Base-by-base conservation (phyloP, 805 yeast genomes). In the Yamadazyma kitorensis region DNA sequence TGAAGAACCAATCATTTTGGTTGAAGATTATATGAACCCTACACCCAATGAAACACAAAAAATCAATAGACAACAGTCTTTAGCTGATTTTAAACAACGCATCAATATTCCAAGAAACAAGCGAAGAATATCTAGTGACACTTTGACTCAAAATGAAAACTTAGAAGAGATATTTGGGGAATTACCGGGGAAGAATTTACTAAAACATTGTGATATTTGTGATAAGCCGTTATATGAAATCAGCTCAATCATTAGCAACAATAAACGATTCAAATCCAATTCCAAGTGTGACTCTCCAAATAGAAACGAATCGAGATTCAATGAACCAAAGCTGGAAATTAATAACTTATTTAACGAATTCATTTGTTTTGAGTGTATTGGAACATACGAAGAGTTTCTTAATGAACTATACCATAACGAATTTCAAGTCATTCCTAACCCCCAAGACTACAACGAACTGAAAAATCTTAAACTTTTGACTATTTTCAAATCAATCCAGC, bases 161-260 rank as follows among this genome's bases (percentile, higher is more conserved):
- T 44, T 61, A 19, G 67, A 64, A 40, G 61, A 55, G 25, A 59
- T 65, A 22, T 59, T 59, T 46, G 68, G 69, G 13, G 53, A 54
- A 31, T 52, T 63, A 22, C 70, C 69, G 0, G 70, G 68, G 9
- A 44, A 57, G 25, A 61, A 60, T 40, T 37, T 55, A 21, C 52
- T 74, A 23, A 69, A 68, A 40, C 58, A 74, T 47, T 82, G 91
- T 50, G 76, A 80, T n/a, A 60, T 82, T 9, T 82, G 91, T 54
- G 86, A 80, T 24, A 73, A 70, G 34, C 85, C 87, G 11, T 52
- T 82, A 18, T 82, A 81, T 52, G 87, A 82, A 38, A 53, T 68
- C 44, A 79, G 54, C 61, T 82, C 63, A 13, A 51, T 64, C 33
- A 52, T 54, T 34, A 51, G 43, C 39, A 43, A 49, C 31, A 43